Evolutionary conservation across 805 yeast genomes (phyloP), one percentile per base, ranked within the genome.

Genomic region (Ogataea methylovora): DNA sequence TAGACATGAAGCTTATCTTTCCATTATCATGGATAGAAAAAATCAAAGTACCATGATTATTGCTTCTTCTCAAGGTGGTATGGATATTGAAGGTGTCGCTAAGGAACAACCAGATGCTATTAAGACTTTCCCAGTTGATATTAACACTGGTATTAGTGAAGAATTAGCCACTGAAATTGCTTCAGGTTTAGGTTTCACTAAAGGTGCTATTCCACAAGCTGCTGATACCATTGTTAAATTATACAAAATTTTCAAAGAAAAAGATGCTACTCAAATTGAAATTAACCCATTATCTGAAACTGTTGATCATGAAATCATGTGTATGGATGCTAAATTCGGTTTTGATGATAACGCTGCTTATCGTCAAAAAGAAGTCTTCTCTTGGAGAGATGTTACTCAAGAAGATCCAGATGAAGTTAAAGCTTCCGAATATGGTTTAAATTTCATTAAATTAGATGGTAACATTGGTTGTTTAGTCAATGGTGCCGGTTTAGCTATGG

Each of bases 401-500:
- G 99, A 92, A 71, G 97, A 92, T 65, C 88, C 96, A 34, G 92
- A 90, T 65, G 98, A 90, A 69, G 86, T 86, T 49, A 81, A 75
- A 62, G 99, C 98, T 43, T 71, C 92, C 53, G 67, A 85, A 63
- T 82, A 77, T 56, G 92, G 87, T 53, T 76, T 92, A 56, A 92
- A 92, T 72, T 92, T 90, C 65, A 94, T 92, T 71, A 92, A 92
- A 71, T 79, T 92, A 59, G 94, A 90, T 58, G 99, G 99, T 66
- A 85, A 87, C 74, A 90, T 92, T 58, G 99, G 98, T 53, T 90
- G 96, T 72, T 73, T 92, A 44, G 99, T 92, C 61, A 92, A 92
- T 66, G 99, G 99, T 72, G 99, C 99, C 39, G 99, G 99, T 65
- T 76, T 92, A 60, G 99, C 99, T 54, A 92, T 92, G 99, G 99